These are phyloP conservation scores for Entrophospora sp. DNA, from an alignment of 192 early-diverging fungal genomes.

Conservation along the genomic window DNA sequence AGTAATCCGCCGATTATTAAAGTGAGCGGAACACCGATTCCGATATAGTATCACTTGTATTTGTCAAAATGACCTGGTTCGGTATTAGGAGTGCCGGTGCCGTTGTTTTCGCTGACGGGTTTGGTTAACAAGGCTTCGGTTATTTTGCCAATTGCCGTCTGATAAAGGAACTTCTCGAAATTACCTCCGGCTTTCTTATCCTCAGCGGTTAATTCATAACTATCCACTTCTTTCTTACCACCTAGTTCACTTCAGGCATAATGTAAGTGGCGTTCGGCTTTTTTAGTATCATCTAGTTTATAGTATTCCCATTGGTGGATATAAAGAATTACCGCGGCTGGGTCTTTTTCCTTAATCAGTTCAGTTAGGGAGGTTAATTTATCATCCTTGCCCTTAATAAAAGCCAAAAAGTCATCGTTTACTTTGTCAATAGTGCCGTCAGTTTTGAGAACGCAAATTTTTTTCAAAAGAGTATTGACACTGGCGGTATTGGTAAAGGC, in stretches of 20 bases:
- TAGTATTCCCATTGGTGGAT: not conserved
- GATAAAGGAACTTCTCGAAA: not conserved
- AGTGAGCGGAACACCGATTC: too few relatives aligned
- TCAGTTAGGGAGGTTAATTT: not conserved
- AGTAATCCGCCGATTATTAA: too few relatives aligned
- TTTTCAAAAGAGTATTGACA: not conserved
- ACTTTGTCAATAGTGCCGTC: not conserved
- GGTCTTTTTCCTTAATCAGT: not conserved
- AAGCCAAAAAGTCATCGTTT: not conserved
- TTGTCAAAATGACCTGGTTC: too few relatives aligned
- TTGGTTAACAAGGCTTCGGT: not conserved
- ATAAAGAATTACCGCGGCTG: not conserved
- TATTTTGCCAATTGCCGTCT: not conserved
- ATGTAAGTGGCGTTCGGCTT: not conserved
- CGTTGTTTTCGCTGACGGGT: not conserved
- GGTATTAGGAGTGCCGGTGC: not conserved
- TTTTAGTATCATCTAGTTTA: not conserved
- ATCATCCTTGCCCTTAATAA: not conserved
- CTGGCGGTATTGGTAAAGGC: not conserved
- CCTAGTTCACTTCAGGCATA: not conserved
- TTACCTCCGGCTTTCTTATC: not conserved
- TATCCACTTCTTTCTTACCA: not conserved
- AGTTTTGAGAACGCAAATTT: not conserved
- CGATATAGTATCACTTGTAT: too few relatives aligned
- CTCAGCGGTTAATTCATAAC: not conserved